These are phyloP conservation scores for Trichaptum fuscoviolaceum DNA, from an alignment of 768 basidiomycete genomes.

Conservation along the genomic window DNA sequence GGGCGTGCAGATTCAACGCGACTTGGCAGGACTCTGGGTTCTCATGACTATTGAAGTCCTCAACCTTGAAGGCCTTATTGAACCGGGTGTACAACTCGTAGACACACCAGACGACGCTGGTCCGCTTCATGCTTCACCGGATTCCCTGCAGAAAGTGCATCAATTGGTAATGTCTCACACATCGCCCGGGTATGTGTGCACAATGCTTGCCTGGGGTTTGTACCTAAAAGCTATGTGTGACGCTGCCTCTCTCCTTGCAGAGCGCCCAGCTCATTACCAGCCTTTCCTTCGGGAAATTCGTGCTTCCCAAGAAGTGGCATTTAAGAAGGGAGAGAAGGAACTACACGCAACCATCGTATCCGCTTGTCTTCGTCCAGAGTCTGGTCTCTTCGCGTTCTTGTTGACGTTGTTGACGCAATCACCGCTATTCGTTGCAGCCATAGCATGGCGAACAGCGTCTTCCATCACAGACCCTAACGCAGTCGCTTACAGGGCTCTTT, in stretches of 20 bases:
- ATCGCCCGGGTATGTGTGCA: slow-evolving; percentile 60
- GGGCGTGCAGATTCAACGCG: slow-evolving; percentile 56
- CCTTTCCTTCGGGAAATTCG: slow-evolving; percentile 16
- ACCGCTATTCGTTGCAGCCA: slow-evolving; percentile 69
- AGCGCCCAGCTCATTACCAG: slow-evolving; percentile 15
- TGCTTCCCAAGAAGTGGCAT: slow-evolving; percentile 19
- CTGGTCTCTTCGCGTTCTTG: slow-evolving; percentile 55
- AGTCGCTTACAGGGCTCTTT: slow-evolving; percentile 70
- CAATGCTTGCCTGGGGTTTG: slow-evolving; percentile 82
- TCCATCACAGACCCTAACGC: slow-evolving; percentile 71
- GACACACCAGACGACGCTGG: slow-evolving; percentile 41
- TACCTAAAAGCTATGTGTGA: slow-evolving; percentile 29
- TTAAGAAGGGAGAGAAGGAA: slow-evolving; percentile 50
- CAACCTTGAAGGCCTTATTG: slow-evolving; percentile 68
- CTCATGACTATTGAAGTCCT: slow-evolving; percentile 73
- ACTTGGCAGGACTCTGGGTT: slow-evolving; percentile 73
- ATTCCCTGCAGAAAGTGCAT: slow-evolving; percentile 62
- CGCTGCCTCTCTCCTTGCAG: neutral
- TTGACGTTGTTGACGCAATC: slow-evolving; percentile 57
- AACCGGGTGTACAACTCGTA: slow-evolving; percentile 47
- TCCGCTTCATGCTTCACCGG: slow-evolving; percentile 58
- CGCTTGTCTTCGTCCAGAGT: slow-evolving; percentile 51
- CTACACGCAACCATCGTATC: slow-evolving; percentile 52
- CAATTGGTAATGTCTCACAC: slow-evolving; percentile 55
- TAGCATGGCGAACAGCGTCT: slow-evolving; percentile 65